phyloP scores from a whole-genome alignment of 2,329 filamentous ascomycete species.

The Sphaerostilbella broomeana region DNA sequence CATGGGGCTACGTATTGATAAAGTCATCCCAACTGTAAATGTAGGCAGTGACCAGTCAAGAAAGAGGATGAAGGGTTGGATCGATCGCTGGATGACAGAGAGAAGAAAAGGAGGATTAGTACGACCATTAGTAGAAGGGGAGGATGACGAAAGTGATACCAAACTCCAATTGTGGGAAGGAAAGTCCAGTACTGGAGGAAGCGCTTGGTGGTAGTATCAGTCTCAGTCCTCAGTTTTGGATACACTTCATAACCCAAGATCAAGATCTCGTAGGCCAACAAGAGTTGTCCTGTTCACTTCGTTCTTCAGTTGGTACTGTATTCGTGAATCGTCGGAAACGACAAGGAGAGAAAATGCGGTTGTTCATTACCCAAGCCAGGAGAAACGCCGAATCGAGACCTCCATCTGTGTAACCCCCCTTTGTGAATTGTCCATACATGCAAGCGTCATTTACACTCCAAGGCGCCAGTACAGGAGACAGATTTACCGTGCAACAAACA shows the following conservation, averaged over 20 bases:
- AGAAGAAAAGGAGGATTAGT: slow-evolving; percentile 49
- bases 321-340: slow-evolving; percentile 4
- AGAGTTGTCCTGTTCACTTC: too few relatives aligned
- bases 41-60: slow-evolving; percentile 53
- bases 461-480: slow-evolving; percentile 8
- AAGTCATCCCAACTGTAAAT: slow-evolving; percentile 91
- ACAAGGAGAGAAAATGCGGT: slow-evolving; percentile 9
- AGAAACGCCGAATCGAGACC: slow-evolving; percentile 15
- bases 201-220: slow-evolving; percentile 34
- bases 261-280: background rate
- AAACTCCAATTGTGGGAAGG: slow-evolving; percentile 33
- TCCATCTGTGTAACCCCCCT: slow-evolving; percentile 4
- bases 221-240: too few relatives aligned
- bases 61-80: slow-evolving; percentile 58
- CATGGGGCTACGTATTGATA: slow-evolving; percentile 78
- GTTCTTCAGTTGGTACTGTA: background rate
- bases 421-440: slow-evolving; percentile 6
- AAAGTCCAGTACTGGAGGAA: slow-evolving; percentile 32
- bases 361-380: slow-evolving; percentile 24
- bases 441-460: slow-evolving; percentile 8
- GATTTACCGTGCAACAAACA: background rate
- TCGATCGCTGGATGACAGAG: slow-evolving; percentile 56
- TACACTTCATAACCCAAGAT: too few relatives aligned
- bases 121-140: slow-evolving; percentile 35
- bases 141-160: slow-evolving; percentile 25